phyloP scores from a whole-genome alignment of 257 asterid species.

The Orobanche coerulescens region DNA sequence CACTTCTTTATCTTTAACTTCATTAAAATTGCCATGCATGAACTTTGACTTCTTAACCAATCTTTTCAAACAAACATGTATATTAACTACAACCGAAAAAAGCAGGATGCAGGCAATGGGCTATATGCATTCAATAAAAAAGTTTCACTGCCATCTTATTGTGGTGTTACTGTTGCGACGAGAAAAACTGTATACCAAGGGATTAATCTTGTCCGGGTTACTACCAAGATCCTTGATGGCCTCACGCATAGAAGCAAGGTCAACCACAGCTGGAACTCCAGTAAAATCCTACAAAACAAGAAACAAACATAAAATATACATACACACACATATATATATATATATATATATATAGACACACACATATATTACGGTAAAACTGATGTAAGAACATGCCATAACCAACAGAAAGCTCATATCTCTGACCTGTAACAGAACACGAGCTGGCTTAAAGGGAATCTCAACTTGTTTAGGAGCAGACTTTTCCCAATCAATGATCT shows the following conservation, averaged over 20 bases:
- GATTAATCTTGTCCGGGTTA: slow-evolving; percentile 77
- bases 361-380: no score
- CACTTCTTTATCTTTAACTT: neutral
- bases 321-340: no score
- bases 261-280: slow-evolving; percentile 96
- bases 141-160: neutral
- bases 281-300: slow-evolving; percentile 62
- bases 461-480: slow-evolving; percentile 83
- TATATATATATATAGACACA: no score
- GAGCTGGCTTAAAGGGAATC: slow-evolving; percentile 90
- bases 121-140: neutral
- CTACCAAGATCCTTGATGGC: slow-evolving; percentile 79
- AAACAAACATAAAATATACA: neutral
- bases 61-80: neutral
- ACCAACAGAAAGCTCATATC: neutral
- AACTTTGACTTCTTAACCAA: neutral
- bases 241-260: slow-evolving; percentile 92
- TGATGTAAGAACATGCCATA: neutral
- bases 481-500: slow-evolving; percentile 76
- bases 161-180: neutral
- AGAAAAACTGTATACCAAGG: slow-evolving; percentile 45
- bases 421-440: slow-evolving; percentile 78
- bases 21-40: neutral
- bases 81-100: neutral
- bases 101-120: neutral